Evolutionary conservation across 1,139 yeast species (phyloP).

Genomic region (Kodamaea sp.): DNA sequence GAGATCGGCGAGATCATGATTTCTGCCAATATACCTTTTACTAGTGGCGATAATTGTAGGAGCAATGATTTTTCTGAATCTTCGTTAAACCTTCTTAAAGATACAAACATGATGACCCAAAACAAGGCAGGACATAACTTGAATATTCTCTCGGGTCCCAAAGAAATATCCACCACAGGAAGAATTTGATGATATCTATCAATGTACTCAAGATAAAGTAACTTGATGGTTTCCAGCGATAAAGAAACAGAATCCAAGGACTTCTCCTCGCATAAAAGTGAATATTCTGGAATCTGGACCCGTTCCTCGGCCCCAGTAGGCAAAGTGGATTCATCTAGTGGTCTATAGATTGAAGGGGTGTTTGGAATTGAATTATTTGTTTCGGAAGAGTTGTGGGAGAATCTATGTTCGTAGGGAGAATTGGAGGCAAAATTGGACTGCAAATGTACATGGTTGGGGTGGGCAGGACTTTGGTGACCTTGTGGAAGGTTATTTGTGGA

Average conservation of each 20-base stretch:
- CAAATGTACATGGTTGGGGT: slow-evolving; percentile 1
- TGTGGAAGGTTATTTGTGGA: neutral
- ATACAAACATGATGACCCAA: slow-evolving; percentile 90
- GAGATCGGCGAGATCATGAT: slow-evolving; percentile 89
- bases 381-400: slow-evolving; percentile 21
- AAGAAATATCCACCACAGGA: slow-evolving; percentile 80
- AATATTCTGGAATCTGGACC: slow-evolving; percentile 36
- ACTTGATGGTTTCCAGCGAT: slow-evolving; percentile 58
- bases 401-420: slow-evolving; percentile 9
- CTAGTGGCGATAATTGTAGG: slow-evolving; percentile 62
- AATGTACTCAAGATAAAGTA: slow-evolving; percentile 71
- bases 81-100: slow-evolving; percentile 60
- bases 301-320: slow-evolving; percentile 1
- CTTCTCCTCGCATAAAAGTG: slow-evolving; percentile 60
- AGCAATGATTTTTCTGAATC: slow-evolving; percentile 41
- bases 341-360: slow-evolving; percentile 32
- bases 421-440: slow-evolving; percentile 1
- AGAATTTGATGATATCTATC: slow-evolving; percentile 76
- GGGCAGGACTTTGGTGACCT: neutral
- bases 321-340: slow-evolving; percentile 10
- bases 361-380: slow-evolving; percentile 30
- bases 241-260: slow-evolving; percentile 66
- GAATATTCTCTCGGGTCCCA: slow-evolving; percentile 82
- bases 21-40: slow-evolving; percentile 79
- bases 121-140: slow-evolving; percentile 82